Base-by-base conservation (phyloP, 345 rosid species). In the Hypericum androsaemum region DNA sequence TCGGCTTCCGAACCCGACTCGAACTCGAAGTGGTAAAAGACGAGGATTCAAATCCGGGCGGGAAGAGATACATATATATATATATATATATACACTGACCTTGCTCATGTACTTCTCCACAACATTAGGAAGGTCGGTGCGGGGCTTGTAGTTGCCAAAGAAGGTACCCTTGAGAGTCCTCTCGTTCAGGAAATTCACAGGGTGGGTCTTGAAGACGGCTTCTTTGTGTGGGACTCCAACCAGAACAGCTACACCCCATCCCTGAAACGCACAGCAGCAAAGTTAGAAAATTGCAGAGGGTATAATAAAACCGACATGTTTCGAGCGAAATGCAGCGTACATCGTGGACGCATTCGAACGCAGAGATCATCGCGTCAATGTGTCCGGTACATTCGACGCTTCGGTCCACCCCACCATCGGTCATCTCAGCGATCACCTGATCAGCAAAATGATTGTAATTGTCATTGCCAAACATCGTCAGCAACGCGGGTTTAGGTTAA, bases 81-180 rank as follows among this genome's bases (percentile, higher is more conserved):
- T 10, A 7, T 7, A 5, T 50, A 28, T 10, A 8, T 50, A 6
- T 7, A 10, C 39, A 15, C 13, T 37, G 28, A 73, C 80, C 72
- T 80, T 74, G 41, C 65, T 77, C 77, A 77, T 77, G 62, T 77
- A 80, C 57, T 65, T 74, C 58, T 74, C 79, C 12, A 74, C 77
- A 7, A 77, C 68, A 3, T 42, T 49, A 28, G 86, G 78, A 57
- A 80, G 65, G 59, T 74, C 75, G 13, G 71, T 67, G 13, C 72
- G 71, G 1, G 86, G 75, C 56, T 74, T 80, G 77, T 70, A 74
- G 73, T 80, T 74, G 42, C 86, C 80, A 11, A 63, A 77, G 79
- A 80, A 74, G 8, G 86, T 75, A 8, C 80, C 86, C 47, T 68
- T 77, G 0, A 80, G 70, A 37, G 80, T 80, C 49, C 77, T 71